Conservation (phyloP, 108 stramenopile genomes). For the Schizochytrium sp. region DNA sequence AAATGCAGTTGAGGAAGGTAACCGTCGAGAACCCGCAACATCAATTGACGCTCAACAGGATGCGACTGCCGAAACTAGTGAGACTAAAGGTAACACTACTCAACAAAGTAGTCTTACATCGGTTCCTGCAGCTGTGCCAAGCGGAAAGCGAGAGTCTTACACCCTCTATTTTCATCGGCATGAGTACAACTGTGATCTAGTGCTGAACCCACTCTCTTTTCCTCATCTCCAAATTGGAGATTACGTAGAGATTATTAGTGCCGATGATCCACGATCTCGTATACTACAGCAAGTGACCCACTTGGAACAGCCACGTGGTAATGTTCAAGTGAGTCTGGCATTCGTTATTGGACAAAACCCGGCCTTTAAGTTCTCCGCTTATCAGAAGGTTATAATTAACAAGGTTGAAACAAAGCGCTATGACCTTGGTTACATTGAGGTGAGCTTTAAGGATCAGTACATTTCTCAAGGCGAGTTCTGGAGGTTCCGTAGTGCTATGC, state of each 20-base stretch:
- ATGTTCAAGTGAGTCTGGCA: conserved; percentile 56
- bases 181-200: conserved; percentile 54
- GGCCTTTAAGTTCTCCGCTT: conserved; percentile 48
- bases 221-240: conserved; percentile 29
- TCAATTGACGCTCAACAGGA: too few relatives aligned
- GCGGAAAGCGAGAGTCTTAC: too few relatives aligned
- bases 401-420: conserved; percentile 31
- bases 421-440: conserved; percentile 71
- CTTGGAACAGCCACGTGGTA: neutral
- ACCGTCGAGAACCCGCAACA: too few relatives aligned
- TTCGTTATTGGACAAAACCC: conserved; percentile 42
- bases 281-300: conserved; percentile 49
- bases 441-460: conserved; percentile 70
- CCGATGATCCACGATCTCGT: neutral
- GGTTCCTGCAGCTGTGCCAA: too few relatives aligned
- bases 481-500: conserved; percentile 56
- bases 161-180: neutral
- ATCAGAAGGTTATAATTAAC: conserved; percentile 3
- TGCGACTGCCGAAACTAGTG: too few relatives aligned
- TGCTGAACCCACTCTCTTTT: conserved; percentile 36
- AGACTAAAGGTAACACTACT: too few relatives aligned
- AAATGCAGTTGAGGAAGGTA: too few relatives aligned
- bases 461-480: conserved; percentile 62
- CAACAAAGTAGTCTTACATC: too few relatives aligned
- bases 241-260: conserved; percentile 33